Percentiles rank a stretch among this genome's conserved stretches.
Conservation (phyloP, 2,329 filamentous ascomycete genomes). For the Meredithiella fracta region DNA sequence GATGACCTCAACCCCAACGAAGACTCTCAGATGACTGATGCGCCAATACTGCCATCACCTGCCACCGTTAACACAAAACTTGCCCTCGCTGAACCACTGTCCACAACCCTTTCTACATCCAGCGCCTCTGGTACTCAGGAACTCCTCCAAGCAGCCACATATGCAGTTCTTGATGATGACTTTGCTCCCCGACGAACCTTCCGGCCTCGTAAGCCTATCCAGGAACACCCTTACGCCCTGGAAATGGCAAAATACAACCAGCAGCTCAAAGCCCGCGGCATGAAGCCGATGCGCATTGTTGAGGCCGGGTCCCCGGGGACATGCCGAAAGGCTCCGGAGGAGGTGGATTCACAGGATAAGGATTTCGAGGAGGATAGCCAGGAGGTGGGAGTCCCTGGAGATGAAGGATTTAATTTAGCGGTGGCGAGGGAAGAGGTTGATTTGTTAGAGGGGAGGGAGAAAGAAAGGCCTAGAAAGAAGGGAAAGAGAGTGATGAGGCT, state of each 20-base stretch:
- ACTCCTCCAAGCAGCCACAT: constrained; percentile 1
- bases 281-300: constrained; percentile 34
- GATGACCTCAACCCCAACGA: background rate
- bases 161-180: background rate
- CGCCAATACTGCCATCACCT: background rate
- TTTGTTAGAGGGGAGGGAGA: background rate
- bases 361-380: constrained; percentile 39
- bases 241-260: constrained; percentile 39
- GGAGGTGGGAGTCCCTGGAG: constrained; percentile 18
- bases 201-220: constrained; percentile 43
- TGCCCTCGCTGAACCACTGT: no score
- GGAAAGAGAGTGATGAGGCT: no score
- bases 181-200: constrained; percentile 26
- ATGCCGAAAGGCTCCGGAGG: constrained; percentile 21
- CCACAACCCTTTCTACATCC: no score
- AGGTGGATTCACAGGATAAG: constrained; percentile 31
- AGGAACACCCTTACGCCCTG: constrained; percentile 41
- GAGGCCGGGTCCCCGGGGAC: constrained; percentile 19
- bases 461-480: no score
- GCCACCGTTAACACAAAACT: background rate
- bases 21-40: background rate
- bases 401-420: constrained; percentile 23
- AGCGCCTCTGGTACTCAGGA: background rate
- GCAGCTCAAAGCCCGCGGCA: constrained; percentile 35
- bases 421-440: constrained; percentile 13